Percentiles rank a stretch among this genome's conserved stretches.
Conservation (phyloP, 2,329 filamentous ascomycete genomes). For the Ophiocordyceps camponoti-floridani region DNA sequence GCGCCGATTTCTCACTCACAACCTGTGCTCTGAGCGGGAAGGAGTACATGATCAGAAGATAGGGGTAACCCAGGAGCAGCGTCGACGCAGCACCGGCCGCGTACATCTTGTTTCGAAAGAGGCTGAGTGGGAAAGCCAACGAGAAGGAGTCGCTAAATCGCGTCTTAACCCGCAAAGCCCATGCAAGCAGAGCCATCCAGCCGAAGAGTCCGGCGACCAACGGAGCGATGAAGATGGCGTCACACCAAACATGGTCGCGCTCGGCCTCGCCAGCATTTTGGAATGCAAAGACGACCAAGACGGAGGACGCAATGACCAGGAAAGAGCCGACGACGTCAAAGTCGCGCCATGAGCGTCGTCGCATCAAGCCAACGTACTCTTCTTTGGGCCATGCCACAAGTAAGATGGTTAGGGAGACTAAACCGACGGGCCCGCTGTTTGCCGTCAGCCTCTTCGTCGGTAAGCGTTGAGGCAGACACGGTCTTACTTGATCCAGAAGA, state of each 20-base stretch:
- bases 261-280: constrained; percentile 26
- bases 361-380: constrained; percentile 17
- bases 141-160: constrained; percentile 11
- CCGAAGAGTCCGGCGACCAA: constrained; percentile 10
- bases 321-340: constrained; percentile 35
- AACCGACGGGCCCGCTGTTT: constrained; percentile 31
- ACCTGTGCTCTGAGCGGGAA: constrained; percentile 32
- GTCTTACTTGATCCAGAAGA: constrained; percentile 41
- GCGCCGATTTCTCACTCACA: constrained; percentile 25
- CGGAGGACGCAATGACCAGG: constrained; percentile 33
- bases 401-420: constrained; percentile 26
- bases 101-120: constrained; percentile 30
- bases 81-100: constrained; percentile 23
- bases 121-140: constrained; percentile 26
- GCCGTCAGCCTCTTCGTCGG: background rate
- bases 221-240: constrained; percentile 15
- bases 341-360: constrained; percentile 25
- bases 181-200: constrained; percentile 11
- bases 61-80: constrained; percentile 30
- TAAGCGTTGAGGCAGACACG: background rate
- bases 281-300: constrained; percentile 39
- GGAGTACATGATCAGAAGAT: constrained; percentile 27
- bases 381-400: constrained; percentile 29
- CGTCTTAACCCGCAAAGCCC: constrained; percentile 10
- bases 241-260: constrained; percentile 20